Evolutionary conservation across 1,139 yeast genomes (phyloP).

Genomic region (Lodderomyces metapsilosis): DNA sequence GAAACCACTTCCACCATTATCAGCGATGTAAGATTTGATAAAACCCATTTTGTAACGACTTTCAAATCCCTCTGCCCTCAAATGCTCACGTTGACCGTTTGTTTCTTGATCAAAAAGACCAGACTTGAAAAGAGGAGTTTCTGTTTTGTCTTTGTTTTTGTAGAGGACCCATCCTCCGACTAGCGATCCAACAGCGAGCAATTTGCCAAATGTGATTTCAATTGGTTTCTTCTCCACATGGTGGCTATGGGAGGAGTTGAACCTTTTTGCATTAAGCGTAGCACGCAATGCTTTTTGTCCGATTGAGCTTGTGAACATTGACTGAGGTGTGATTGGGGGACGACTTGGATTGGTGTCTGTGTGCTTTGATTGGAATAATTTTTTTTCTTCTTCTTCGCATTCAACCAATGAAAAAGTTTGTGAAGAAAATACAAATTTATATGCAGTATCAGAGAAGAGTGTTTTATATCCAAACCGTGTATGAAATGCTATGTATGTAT

Average conservation of each 20-base stretch:
- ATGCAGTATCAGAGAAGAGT: not conserved
- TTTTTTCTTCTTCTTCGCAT: not conserved
- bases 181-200: slow-evolving; percentile 27
- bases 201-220: slow-evolving; percentile 20
- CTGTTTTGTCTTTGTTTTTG: slow-evolving; percentile 34
- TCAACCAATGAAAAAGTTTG: slow-evolving; percentile 6
- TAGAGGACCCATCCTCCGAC: slow-evolving; percentile 41
- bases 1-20: slow-evolving; percentile 46
- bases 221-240: slow-evolving; percentile 27
- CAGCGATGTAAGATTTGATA: slow-evolving; percentile 43
- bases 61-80: slow-evolving; percentile 39
- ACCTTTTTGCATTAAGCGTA: slow-evolving; percentile 21
- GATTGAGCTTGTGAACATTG: slow-evolving; percentile 12
- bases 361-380: not conserved
- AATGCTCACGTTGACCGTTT: slow-evolving; percentile 35
- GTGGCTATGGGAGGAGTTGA: slow-evolving; percentile 25
- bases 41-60: slow-evolving; percentile 43
- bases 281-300: slow-evolving; percentile 1
- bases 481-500: not conserved
- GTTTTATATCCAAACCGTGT: not conserved
- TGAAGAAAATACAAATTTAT: slow-evolving; percentile 1
- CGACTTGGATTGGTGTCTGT: not conserved
- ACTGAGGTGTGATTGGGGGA: not conserved
- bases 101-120: slow-evolving; percentile 34
- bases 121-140: slow-evolving; percentile 40